Base-by-base conservation (phyloP, 768 basidiomycete species). In the Serpula lacrymans region DNA sequence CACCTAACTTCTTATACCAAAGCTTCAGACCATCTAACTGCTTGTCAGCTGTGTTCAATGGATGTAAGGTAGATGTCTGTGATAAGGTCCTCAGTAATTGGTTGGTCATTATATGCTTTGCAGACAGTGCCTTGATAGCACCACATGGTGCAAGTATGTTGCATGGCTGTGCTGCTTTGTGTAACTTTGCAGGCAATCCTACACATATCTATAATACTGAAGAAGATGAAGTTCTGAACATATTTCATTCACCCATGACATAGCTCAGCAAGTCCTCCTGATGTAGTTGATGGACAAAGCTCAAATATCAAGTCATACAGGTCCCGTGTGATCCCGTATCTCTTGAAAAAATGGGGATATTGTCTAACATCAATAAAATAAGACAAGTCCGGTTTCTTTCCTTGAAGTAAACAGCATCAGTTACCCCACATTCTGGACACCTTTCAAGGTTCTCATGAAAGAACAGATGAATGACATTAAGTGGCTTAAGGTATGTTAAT, bases 301-400 rank as follows among this genome's bases (percentile, higher is more conserved):
- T 59, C 55, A n/a, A 54, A 28, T 11, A 61, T 50, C 1, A 57
- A 16, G 30, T 58, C 44, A 30, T 45, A 56, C 2, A 61, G 48
- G 3, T 59, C 51, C 3, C 47, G 38, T 0, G 54, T 55, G 2
- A 55, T 26, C 1, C 45, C 52, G 26, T 49, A 55, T 5, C 42
- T 36, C 35, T 52, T 36, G 33, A 49, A 44, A 39, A 57, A 25
- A 41, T 28, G 10, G 55, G 55, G 8, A 57, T 35, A 6, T 37
- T 48, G 3, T 14, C 55, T 57, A 23, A 2, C 4, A 24, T 2
- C n/a, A n/a, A n/a, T n/a, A n/a, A n/a, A n/a, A n/a, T n/a, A n/a
- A n/a, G 16, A 30, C n/a, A 13, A n/a, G 16, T 8, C 29, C 4
- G 20, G 8, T 5, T n/a, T n/a, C n/a, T n/a, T n/a, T n/a, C n/a